Base-by-base conservation (phyloP, 2,329 filamentous ascomycete genomes). In the Apiospora pterosperma region DNA sequence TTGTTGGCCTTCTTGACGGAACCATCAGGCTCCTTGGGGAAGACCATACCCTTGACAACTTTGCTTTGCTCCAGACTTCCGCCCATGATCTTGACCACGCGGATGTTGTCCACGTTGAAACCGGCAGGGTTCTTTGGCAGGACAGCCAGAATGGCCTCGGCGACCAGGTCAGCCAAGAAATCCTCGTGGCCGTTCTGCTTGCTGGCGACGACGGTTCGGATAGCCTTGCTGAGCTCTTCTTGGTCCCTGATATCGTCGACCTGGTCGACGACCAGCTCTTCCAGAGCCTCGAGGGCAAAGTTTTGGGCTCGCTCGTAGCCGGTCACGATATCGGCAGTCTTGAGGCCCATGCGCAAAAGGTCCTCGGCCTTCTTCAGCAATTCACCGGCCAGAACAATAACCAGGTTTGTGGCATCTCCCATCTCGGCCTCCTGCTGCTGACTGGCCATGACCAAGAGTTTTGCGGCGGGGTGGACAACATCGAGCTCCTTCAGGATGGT, bases 41-140 rank as follows among this genome's bases (percentile, higher is more conserved):
- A 98, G 62, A 99, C 96, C 96, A 99, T 99, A 70, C 96, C 96
- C 85, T 92, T 96, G 66, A 99, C 91, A 16, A 99, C 95, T 70
- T 88, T 90, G 78, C 93, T 97, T 82, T 99, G 94, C 74, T 96
- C 92, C 75, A 99, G 83, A 77, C 91, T 93, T 69, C 96, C 95
- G 72, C 96, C 96, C 95, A 99, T 98, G 75, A 99, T 99, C 87
- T 99, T 99, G 73, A 99, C 96, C 65, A 99, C 96, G 66, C 96
- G 92, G 73, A 99, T 90, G 79, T 99, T 99, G 84, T 99, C 96
- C 69, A 99, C 93, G 80, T 97, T 99, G 87, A 99, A 99, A 82
- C 96, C 94, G 77, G 86, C 81, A 25, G 96, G 92, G 81, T 97
- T 97, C 84, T 97, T 97, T 70, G 96, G 96, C 68, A 99, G 86